Percentiles rank a stretch among this genome's conserved stretches.
phyloP scores from a whole-genome alignment of 2,329 filamentous ascomycete species.

The Davidsoniella eucalypti region DNA sequence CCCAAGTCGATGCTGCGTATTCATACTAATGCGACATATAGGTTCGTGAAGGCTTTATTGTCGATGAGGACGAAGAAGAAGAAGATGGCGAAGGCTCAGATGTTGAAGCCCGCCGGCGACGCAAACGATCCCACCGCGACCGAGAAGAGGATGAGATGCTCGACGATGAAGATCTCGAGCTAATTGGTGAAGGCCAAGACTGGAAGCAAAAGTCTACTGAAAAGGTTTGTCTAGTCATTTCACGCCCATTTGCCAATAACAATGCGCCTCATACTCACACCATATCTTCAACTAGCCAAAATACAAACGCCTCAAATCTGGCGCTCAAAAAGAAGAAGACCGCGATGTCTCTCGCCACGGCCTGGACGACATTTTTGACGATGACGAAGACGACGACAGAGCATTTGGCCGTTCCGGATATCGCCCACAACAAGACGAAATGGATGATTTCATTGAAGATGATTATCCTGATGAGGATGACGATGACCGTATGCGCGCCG shows the following conservation, averaged over 20 bases:
- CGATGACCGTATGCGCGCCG: conserved; percentile 54
- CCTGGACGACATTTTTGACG: conserved; percentile 85
- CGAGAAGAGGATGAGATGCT: conserved; percentile 75
- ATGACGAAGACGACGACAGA: conserved; percentile 59
- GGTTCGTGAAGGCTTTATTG: conserved; percentile 91
- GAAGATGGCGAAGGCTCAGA: conserved; percentile 52
- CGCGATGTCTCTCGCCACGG: conserved; percentile 49
- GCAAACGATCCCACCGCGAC: conserved; percentile 61
- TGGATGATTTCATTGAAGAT: conserved; percentile 94
- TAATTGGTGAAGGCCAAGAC: conserved; percentile 62
- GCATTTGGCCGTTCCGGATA: conserved; percentile 33
- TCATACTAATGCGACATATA: conserved; percentile 22
- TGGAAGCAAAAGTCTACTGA: conserved; percentile 48
- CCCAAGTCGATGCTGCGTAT: not conserved
- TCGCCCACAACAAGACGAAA: conserved; percentile 55
- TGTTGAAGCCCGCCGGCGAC: conserved; percentile 41
- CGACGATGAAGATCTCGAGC: conserved; percentile 88
- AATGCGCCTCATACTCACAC: not conserved
- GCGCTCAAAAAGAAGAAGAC: conserved; percentile 60
- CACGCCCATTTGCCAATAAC: not conserved
- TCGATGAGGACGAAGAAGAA: conserved; percentile 76
- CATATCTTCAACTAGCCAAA: conserved; percentile 44
- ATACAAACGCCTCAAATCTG: conserved; percentile 91
- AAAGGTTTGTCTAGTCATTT: conserved; percentile 41
- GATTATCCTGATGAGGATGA: conserved; percentile 73